Base-by-base conservation (phyloP, 768 basidiomycete species). In the Suillus hirtellus region DNA sequence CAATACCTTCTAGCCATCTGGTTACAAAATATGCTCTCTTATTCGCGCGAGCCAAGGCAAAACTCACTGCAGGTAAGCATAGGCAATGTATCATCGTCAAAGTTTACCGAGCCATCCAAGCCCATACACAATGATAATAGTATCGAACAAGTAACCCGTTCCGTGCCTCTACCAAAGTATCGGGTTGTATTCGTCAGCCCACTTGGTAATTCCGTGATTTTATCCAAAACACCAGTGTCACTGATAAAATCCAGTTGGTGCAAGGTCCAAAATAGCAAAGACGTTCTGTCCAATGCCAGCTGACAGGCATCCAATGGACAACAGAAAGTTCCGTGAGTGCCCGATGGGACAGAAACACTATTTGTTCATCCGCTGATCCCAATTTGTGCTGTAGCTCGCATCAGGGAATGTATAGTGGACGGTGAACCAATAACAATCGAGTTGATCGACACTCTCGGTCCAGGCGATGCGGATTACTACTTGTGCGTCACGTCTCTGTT, bases 121-220 rank as follows among this genome's bases (percentile, higher is more conserved):
- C 38, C 55, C 17, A 58, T 40, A 40, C 55, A 42, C 15, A 38
- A 58, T 42, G 24, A 40, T 5, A 21, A 5, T 38, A 21, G 15
- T 40, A 24, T 38, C n/a, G 55, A 58, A 24, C 17, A 8, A 56
- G 55, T 5, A 40, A 27, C 42, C 17, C 38, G 38, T 17, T 24
- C 55, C 24, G 55, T 58, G 24, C 55, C 55, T 27, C 55, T 40
- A 27, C 55, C 55, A 58, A 58, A 42, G 55, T 58, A 58, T 19
- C 55, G 55, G 24, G 24, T 58, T 11, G 55, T 58, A 10, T 58
- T 58, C 38, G 38, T 58, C 24, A 58, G 55, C 11, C 55, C 55
- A 11, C 55, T 58, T 42, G 55, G 55, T 58, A 58, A 58, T 3
- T 40, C 17, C 2, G 0, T 19, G 15, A 40, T 27, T 27, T 24